Evolutionary conservation across 2,329 filamentous ascomycete genomes (phyloP).

Genomic region (Penicillium palitans): DNA sequence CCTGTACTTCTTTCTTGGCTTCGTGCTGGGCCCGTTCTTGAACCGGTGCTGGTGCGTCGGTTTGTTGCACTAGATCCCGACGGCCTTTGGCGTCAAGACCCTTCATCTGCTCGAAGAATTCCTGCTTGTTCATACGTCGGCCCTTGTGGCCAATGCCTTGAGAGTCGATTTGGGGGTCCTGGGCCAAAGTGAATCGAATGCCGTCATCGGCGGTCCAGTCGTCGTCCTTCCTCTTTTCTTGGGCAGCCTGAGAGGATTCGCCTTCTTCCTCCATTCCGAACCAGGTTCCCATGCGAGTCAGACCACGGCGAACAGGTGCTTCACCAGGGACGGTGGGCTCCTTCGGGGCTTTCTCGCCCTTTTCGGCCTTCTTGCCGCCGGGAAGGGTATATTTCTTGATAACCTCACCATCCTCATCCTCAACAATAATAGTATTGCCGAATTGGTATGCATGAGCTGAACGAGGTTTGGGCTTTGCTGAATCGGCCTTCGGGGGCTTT

Average conservation of each 20-base stretch:
- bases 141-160: conserved; percentile 49
- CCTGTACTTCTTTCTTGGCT: conserved; percentile 30
- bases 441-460: conserved; percentile 68
- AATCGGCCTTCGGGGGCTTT: conserved; percentile 16
- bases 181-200: conserved; percentile 62
- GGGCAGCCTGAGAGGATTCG: conserved; percentile 32
- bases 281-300: conserved; percentile 63
- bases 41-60: conserved; percentile 42
- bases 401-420: conserved; percentile 68
- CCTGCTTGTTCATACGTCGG: conserved; percentile 62
- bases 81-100: conserved; percentile 60
- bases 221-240: conserved; percentile 32
- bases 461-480: conserved; percentile 39
- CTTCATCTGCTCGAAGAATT: conserved; percentile 65
- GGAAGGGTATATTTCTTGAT: conserved; percentile 69
- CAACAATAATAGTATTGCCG: conserved; percentile 69
- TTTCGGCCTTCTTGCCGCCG: conserved; percentile 40
- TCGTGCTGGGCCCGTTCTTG: conserved; percentile 41
- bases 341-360: conserved; percentile 25
- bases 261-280: conserved; percentile 45
- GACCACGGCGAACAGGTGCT: conserved; percentile 50
- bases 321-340: conserved; percentile 28
- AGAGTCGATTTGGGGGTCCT: conserved; percentile 39
- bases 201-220: conserved; percentile 49
- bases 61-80: conserved; percentile 47